Conservation (phyloP, 768 basidiomycete genomes). For the Amanita rubescens region DNA sequence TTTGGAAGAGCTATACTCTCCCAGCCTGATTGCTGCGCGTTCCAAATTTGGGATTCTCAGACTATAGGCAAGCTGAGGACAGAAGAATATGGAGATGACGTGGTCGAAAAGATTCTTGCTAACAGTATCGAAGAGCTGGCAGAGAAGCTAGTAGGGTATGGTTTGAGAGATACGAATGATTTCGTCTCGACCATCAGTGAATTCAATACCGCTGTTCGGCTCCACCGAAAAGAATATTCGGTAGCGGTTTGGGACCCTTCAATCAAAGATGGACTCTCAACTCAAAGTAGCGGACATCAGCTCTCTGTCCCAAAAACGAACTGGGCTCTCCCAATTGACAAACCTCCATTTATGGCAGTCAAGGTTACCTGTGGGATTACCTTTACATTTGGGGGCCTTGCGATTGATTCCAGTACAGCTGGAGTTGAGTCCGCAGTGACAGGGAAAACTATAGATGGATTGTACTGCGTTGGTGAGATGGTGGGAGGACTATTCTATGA, state of each 20-base stretch:
- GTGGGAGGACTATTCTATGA: slow-evolving; percentile 55
- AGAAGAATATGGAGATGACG: slow-evolving; percentile 60
- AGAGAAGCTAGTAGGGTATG: slow-evolving; percentile 33
- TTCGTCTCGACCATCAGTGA: slow-evolving; percentile 40
- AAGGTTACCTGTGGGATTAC: slow-evolving; percentile 66
- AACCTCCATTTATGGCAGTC: slow-evolving; percentile 53
- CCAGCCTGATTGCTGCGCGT: slow-evolving; percentile 53
- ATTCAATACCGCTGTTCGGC: slow-evolving; percentile 45
- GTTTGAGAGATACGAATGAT: slow-evolving; percentile 33
- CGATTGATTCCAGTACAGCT: slow-evolving; percentile 47
- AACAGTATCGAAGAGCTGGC: slow-evolving; percentile 43
- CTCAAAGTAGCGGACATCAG: slow-evolving; percentile 29
- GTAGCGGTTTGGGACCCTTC: slow-evolving; percentile 49
- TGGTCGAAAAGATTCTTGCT: slow-evolving; percentile 50
- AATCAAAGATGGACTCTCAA: slow-evolving; percentile 54
- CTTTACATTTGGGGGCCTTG: slow-evolving; percentile 66
- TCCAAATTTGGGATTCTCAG: slow-evolving; percentile 58
- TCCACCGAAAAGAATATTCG: slow-evolving; percentile 28
- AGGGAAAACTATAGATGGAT: slow-evolving; percentile 37
- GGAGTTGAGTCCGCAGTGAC: slow-evolving; percentile 39
- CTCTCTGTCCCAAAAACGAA: slow-evolving; percentile 53
- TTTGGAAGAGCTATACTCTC: slow-evolving; percentile 53
- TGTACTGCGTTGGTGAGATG: slow-evolving; percentile 66
- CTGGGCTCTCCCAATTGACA: slow-evolving; percentile 54
- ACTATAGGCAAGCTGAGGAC: slow-evolving; percentile 36